Evolutionary conservation across 176 grass and related monocot species (phyloP).

Genomic region (Tillandsia fasciculata): DNA sequence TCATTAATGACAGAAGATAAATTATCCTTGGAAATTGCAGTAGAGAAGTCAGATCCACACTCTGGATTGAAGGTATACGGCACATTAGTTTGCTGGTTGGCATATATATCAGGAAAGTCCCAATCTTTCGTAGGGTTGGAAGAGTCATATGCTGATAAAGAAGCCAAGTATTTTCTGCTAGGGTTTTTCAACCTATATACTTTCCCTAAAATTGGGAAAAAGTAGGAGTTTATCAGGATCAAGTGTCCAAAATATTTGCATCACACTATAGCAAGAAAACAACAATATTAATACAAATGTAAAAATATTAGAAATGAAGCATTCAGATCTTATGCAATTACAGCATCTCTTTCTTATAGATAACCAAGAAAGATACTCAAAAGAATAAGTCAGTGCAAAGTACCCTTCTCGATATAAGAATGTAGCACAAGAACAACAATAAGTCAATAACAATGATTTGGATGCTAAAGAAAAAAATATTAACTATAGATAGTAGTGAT

Average conservation of each 20-base stretch:
- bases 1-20: conserved; percentile 14
- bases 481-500: too few relatives aligned
- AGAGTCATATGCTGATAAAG: conserved; percentile 65
- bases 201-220: conserved; percentile 47
- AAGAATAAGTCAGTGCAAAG: background rate
- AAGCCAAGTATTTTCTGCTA: conserved; percentile 54
- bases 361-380: background rate
- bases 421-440: background rate
- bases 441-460: background rate
- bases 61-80: conserved; percentile 22
- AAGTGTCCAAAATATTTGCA: background rate
- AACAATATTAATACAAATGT: background rate
- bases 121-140: conserved; percentile 84
- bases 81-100: conserved; percentile 21
- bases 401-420: background rate
- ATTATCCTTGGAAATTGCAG: conserved; percentile 4
- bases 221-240: background rate
- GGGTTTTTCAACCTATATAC: conserved; percentile 76
- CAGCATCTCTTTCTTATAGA: background rate
- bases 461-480: background rate
- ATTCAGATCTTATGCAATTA: background rate
- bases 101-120: conserved; percentile 63
- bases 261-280: background rate
- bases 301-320: background rate
- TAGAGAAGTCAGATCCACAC: conserved; percentile 14